Percentiles rank a stretch among this genome's conserved stretches.
phyloP scores from a whole-genome alignment of 495 filamentous ascomycete genomes.

The Collariella sp. region DNA sequence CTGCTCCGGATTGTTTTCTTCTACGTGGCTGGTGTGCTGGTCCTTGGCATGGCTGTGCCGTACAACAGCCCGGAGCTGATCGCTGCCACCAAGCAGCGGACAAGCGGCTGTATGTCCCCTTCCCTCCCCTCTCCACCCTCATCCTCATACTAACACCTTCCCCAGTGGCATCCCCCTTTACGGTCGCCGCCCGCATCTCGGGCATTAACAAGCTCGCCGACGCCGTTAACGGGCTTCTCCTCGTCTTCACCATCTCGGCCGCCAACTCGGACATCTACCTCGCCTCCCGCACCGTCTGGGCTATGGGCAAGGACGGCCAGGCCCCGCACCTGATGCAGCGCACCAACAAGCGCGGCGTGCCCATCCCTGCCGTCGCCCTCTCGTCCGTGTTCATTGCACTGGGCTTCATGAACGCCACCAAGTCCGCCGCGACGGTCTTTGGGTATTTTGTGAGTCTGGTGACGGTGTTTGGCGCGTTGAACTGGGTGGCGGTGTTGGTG shows the following conservation, averaged over 20 bases:
- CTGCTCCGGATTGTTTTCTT: constrained; percentile 69
- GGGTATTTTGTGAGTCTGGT: constrained; percentile 79
- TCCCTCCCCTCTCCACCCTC: not conserved
- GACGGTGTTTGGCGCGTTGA: constrained; percentile 71
- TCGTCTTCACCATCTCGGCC: constrained; percentile 73
- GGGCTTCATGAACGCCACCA: constrained; percentile 70
- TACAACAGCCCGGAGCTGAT: constrained; percentile 49
- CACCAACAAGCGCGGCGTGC: constrained; percentile 69
- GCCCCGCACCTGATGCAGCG: constrained; percentile 62
- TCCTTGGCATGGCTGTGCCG: constrained; percentile 61
- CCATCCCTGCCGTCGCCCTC: constrained; percentile 55
- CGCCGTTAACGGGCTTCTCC: constrained; percentile 71
- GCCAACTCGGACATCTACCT: constrained; percentile 78
- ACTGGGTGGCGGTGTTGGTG: constrained; percentile 77
- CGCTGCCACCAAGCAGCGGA: constrained; percentile 42
- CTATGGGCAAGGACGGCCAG: constrained; percentile 65
- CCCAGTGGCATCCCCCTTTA: constrained; percentile 55
- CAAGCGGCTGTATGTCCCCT: constrained; percentile 30
- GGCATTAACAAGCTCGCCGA: constrained; percentile 57
- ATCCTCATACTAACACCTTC: not conserved
- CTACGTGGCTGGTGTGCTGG: constrained; percentile 61
- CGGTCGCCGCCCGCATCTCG: constrained; percentile 53
- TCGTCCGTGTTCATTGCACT: constrained; percentile 57
- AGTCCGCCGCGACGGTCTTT: constrained; percentile 61
- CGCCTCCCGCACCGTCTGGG: constrained; percentile 71